These are phyloP conservation scores for Davidsoniella australis DNA, from an alignment of 2,329 filamentous ascomycete species.

Conservation along the genomic window DNA sequence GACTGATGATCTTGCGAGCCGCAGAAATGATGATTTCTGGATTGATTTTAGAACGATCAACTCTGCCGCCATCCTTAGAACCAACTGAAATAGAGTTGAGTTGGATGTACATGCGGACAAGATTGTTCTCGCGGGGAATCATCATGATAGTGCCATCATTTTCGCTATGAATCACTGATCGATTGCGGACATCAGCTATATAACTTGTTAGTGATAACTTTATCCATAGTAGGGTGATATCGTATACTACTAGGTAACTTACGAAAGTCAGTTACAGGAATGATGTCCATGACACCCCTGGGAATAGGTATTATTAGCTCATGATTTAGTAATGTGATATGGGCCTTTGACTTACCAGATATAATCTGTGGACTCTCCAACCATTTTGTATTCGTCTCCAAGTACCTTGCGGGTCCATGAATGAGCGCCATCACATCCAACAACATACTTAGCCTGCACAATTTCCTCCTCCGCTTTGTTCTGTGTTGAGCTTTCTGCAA, in stretches of 20 bases:
- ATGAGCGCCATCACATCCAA: conserved; percentile 53
- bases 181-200: conserved; percentile 32
- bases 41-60: conserved; percentile 43
- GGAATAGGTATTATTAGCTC: neutral
- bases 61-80: conserved; percentile 28
- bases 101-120: conserved; percentile 53
- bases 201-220: neutral
- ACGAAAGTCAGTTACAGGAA: conserved; percentile 32
- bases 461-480: conserved; percentile 16
- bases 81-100: conserved; percentile 22
- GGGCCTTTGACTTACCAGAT: conserved; percentile 21
- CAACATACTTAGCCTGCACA: conserved; percentile 35
- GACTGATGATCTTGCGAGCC: conserved; percentile 46
- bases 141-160: conserved; percentile 43
- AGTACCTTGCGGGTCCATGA: conserved; percentile 45
- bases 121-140: conserved; percentile 50
- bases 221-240: neutral
- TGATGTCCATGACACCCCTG: conserved; percentile 23
- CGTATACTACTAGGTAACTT: conserved; percentile 10
- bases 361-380: conserved; percentile 33
- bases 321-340: conserved; percentile 5
- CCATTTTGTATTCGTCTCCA: conserved; percentile 26
- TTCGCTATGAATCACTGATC: conserved; percentile 37
- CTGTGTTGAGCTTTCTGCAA: conserved; percentile 18
- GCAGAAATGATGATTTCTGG: conserved; percentile 42